Evolutionary conservation across 1,284 basidiomycete species (phyloP).

Genomic region (Puccinia novopanici): DNA sequence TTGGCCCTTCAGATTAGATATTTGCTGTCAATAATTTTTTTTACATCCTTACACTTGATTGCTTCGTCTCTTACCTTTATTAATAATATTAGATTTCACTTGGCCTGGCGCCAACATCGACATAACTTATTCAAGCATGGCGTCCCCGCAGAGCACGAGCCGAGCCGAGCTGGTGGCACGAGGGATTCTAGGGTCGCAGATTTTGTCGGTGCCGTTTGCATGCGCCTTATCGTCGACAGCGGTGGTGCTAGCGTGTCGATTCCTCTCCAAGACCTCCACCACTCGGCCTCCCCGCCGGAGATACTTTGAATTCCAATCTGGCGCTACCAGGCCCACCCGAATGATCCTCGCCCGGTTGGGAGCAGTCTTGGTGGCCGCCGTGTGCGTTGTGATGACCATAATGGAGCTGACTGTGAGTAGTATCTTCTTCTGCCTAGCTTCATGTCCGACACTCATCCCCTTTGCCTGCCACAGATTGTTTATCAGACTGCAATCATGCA

Average conservation of each 20-base stretch:
- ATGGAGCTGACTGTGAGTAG: slow-evolving; percentile 42
- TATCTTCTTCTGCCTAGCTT: not conserved
- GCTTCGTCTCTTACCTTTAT: too few species aligned
- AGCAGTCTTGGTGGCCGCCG: slow-evolving; percentile 35
- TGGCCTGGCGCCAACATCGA: too few species aligned
- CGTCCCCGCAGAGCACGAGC: too few species aligned
- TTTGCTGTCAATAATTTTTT: too few species aligned
- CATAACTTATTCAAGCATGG: too few species aligned
- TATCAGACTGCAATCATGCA: slow-evolving; percentile 42
- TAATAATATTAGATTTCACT: too few species aligned
- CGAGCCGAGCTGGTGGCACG: not conserved
- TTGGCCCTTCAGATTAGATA: too few species aligned
- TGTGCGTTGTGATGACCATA: slow-evolving; percentile 44
- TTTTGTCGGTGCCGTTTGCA: slow-evolving; percentile 45
- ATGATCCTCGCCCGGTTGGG: slow-evolving; percentile 17
- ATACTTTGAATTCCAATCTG: slow-evolving; percentile 27
- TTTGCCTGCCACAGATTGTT: slow-evolving; percentile 36
- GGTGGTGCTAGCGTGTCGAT: slow-evolving; percentile 16
- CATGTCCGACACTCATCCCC: too few species aligned
- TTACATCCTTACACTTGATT: too few species aligned
- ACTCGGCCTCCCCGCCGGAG: not conserved
- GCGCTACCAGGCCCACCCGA: slow-evolving; percentile 13
- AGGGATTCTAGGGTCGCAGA: slow-evolving; percentile 41
- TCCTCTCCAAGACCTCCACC: slow-evolving; percentile 35
- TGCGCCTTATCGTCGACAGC: slow-evolving; percentile 23